phyloP scores from a whole-genome alignment of 2,329 filamentous ascomycete species.

The Ophiostoma triangulosporum region DNA sequence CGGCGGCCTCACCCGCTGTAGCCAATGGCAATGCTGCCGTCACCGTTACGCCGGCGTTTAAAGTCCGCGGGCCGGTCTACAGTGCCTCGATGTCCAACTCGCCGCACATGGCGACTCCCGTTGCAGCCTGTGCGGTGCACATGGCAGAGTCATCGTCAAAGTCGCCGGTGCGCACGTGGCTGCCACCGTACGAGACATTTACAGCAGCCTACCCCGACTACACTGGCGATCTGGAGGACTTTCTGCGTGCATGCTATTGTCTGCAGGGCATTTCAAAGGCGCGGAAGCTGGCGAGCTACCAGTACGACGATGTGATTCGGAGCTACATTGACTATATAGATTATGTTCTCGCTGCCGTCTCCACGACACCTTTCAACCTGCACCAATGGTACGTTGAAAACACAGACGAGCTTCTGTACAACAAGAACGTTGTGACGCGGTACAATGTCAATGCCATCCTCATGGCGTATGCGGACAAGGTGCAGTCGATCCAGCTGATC shows the following conservation, averaged over 20 bases:
- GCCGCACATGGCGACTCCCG: background rate
- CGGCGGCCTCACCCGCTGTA: background rate
- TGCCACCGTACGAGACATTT: slow-evolving; percentile 25
- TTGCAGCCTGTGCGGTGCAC: background rate
- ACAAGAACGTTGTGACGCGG: slow-evolving; percentile 16
- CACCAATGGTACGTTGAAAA: slow-evolving; percentile 28
- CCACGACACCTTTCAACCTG: slow-evolving; percentile 2
- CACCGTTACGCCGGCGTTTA: background rate
- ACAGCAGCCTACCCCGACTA: slow-evolving; percentile 29
- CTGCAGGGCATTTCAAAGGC: slow-evolving; percentile 26
- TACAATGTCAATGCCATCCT: slow-evolving; percentile 11
- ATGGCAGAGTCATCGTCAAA: background rate
- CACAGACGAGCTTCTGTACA: slow-evolving; percentile 15
- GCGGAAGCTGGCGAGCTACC: slow-evolving; percentile 25
- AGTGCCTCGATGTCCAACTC: background rate
- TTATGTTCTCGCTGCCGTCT: slow-evolving; percentile 22
- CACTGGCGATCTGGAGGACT: slow-evolving; percentile 25
- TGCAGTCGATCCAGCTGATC: slow-evolving; percentile 1
- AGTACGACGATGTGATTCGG: slow-evolving; percentile 41
- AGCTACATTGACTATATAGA: slow-evolving; percentile 29
- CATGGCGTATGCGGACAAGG: slow-evolving; percentile 9
- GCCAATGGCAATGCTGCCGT: background rate
- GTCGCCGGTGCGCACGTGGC: slow-evolving; percentile 5
- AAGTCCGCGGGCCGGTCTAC: background rate
- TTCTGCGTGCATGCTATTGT: slow-evolving; percentile 31